These are phyloP conservation scores for Smallanthus sonchifolius DNA, from an alignment of 129 eudicot species.

Conservation along the genomic window DNA sequence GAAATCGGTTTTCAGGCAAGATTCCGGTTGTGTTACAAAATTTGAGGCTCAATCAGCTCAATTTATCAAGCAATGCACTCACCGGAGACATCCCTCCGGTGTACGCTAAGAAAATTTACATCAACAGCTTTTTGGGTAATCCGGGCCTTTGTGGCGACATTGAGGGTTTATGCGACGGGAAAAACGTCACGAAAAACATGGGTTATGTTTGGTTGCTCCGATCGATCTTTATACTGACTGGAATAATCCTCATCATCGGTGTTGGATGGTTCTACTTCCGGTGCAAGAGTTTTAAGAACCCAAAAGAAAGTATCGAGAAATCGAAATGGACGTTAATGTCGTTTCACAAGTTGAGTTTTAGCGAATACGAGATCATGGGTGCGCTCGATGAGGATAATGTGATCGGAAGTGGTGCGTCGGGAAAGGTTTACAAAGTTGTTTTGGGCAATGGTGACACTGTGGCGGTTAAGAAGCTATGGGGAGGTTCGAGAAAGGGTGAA, in stretches of 20 bases:
- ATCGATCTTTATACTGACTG: conserved; percentile 56
- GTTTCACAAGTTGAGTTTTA: conserved; percentile 76
- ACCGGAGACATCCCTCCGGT: conserved; percentile 67
- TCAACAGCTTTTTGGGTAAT: conserved; percentile 59
- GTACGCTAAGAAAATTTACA: conserved; percentile 53
- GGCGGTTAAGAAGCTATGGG: conserved; percentile 91
- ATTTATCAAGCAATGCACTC: conserved; percentile 51
- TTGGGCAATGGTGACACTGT: conserved; percentile 76
- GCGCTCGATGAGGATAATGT: conserved; percentile 83
- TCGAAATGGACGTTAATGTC: conserved; percentile 94
- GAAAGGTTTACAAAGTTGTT: conserved; percentile 87
- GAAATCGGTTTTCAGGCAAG: conserved; percentile 55
- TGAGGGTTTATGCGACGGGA: conserved; percentile 62
- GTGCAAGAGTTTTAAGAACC: conserved; percentile 39
- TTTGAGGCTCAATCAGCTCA: conserved; percentile 66
- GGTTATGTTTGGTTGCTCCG: conserved; percentile 67
- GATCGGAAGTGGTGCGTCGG: conserved; percentile 82
- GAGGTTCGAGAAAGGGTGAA: conserved; percentile 44
- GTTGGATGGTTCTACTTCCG: conserved; percentile 60
- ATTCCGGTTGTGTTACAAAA: conserved; percentile 61
- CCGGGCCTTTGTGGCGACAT: conserved; percentile 80
- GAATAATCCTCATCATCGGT: conserved; percentile 51
- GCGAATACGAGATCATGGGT: conserved; percentile 72
- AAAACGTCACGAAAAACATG: conserved; percentile 31
- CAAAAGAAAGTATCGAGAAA: conserved; percentile 43